phyloP scores from a whole-genome alignment of 208 protist species.

The Leishmania aethiopica region DNA sequence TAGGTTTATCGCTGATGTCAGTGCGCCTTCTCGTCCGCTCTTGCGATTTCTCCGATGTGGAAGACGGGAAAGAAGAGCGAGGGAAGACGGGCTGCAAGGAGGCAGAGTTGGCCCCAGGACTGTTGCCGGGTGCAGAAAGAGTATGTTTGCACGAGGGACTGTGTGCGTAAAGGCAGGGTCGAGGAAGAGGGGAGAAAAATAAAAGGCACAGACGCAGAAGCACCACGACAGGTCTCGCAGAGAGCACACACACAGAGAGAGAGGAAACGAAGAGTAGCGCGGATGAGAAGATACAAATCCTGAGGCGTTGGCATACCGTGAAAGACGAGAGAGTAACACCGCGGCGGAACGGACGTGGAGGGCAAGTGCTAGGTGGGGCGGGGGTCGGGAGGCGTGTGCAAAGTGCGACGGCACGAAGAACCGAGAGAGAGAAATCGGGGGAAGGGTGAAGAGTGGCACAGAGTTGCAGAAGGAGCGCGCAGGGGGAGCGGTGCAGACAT shows the following conservation, averaged over 20 bases:
- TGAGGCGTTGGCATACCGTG: background rate
- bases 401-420: constrained; percentile 14
- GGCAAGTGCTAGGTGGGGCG: background rate
- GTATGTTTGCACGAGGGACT: background rate
- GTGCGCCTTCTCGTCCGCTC: background rate
- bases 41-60: background rate
- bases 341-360: constrained; percentile 6
- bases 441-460: constrained; percentile 7
- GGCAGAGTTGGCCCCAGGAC: background rate
- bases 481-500: background rate
- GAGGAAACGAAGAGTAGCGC: background rate
- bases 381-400: background rate
- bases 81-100: background rate
- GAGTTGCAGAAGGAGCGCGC: background rate
- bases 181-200: background rate
- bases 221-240: background rate
- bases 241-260: background rate
- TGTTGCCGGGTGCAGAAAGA: background rate
- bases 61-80: background rate
- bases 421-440: background rate
- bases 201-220: background rate
- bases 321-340: background rate
- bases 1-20: too few relatives aligned
- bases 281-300: background rate
- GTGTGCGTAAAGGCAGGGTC: background rate